Evolutionary conservation across 129 eudicot species (phyloP), one percentile per base, ranked within the genome.

Genomic region (Flaveria bidentis): DNA sequence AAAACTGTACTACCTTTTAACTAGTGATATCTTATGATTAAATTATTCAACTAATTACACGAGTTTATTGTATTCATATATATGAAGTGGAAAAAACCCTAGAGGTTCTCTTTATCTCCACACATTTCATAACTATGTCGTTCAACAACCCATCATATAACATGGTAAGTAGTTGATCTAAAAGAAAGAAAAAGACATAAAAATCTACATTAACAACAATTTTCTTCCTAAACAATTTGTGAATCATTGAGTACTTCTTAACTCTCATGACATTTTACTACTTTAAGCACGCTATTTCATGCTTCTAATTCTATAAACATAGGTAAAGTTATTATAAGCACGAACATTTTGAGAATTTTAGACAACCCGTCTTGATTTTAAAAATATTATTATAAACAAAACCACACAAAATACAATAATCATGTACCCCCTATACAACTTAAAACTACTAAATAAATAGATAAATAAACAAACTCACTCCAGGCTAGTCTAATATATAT

Each of bases 61-160:
- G 10, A 55, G 26, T 55, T 17, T 55, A 55, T 17, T 55, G 61
- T 55, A 55, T 55, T 4, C 6, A 17, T 25, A 2, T 9, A 55
- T 55, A 55, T 8, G 62, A 55, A 17, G 62, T 55, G 62, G 62
- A 55, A 28, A 55, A 17, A 55, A 55, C 62, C 62, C 26, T 18
- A 55, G 26, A 18, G 18, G 62, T 17, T 55, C 62, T 55, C 62
- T 55, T 55, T 55, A 18, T 55, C 62, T 55, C 62, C 62, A 18
- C 28, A 18, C 62, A 18, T 18, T 55, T 55, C 62, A 55, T 55
- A 18, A 55, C 20, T 55, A 18, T 55, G 62, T 55, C 62, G 62
- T 55, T 55, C 62, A 55, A 55, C 62, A 9, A 55, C 62, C 28
- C 13, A 55, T 55, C 61, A 55, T 55, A 55, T 55, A 55, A 55